Evolutionary conservation across 2,329 filamentous ascomycete genomes (phyloP).

Genomic region (Graphilbum fragrans): DNA sequence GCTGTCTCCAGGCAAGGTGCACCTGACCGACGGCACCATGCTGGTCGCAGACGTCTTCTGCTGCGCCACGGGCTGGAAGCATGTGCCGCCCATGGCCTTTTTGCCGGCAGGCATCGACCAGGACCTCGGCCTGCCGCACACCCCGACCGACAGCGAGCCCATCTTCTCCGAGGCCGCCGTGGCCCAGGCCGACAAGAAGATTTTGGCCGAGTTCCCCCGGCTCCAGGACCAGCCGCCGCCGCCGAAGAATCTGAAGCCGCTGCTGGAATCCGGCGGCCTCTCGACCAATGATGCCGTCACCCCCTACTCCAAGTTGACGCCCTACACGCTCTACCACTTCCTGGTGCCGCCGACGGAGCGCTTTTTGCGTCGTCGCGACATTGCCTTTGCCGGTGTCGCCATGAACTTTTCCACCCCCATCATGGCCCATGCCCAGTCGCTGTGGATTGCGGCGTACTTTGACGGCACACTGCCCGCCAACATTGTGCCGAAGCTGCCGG

Average conservation of each 20-base stretch:
- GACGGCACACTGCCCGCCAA: constrained; percentile 28
- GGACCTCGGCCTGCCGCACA: constrained; percentile 36
- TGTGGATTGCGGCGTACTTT: constrained; percentile 58
- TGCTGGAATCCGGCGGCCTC: constrained; percentile 26
- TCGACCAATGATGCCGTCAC: constrained; percentile 16
- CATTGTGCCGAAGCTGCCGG: constrained; percentile 13
- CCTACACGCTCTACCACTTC: constrained; percentile 33
- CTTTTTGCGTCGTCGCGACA: constrained; percentile 24
- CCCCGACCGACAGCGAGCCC: constrained; percentile 2
- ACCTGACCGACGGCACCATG: constrained; percentile 34
- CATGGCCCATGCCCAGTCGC: constrained; percentile 33
- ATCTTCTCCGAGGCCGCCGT: constrained; percentile 26
- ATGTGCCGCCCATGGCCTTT: constrained; percentile 39
- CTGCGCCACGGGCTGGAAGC: constrained; percentile 48
- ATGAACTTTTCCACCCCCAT: constrained; percentile 29
- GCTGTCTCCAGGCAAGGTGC: constrained; percentile 31
- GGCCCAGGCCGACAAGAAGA: constrained; percentile 35
- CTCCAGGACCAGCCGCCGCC: constrained; percentile 37
- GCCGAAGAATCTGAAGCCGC: constrained; percentile 31
- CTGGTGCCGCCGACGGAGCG: constrained; percentile 27
- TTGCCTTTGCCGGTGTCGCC: constrained; percentile 32
- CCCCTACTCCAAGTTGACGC: constrained; percentile 18
- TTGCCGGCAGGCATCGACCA: constrained; percentile 30
- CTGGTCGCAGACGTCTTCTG: constrained; percentile 39
- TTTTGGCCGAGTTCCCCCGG: constrained; percentile 38